Evolutionary conservation across 148 eudicot species (phyloP), one percentile per base, ranked within the genome.

Genomic region (Cornus kousa): DNA sequence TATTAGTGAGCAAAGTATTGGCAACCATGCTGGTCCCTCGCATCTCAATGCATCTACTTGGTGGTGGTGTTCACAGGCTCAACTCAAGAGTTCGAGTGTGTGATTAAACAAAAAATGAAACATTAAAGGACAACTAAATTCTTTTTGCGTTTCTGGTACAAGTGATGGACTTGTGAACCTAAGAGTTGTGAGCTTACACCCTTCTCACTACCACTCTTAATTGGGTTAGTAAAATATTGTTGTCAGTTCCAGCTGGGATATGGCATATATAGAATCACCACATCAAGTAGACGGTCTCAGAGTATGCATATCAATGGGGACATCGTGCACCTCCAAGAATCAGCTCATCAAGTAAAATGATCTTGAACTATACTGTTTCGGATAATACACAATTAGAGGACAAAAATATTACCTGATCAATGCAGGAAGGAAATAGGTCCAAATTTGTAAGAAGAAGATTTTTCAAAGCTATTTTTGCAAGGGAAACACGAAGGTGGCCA

Each of bases 381-480:
- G 17, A 68, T 22, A 65, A 22, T 37, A 64, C 14, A 80, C 20
- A 46, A 24, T 17, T 23, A 19, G 60, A 80, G 62, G 10, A 9
- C 57, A 50, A 74, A 68, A 9, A 80, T 24, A 46, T 66, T 77
- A 96, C 99, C 99, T 96, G 99, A 85, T 96, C 99, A 84, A 96
- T 96, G 92, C 98, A 96, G 80, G 98, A 91, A 80, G 99, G 99
- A 85, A 96, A 91, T 78, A 96, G 89, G 86, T 96, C 99, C 84
- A 96, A 86, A 87, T 96, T 96, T 46, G 99, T 96, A 46, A 92
- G 91, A 59, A 96, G 98, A 71, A 96, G 90, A 86, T 96, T 96
- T 86, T 94, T 96, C 81, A 96, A 87, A 59, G 97, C 99, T 87
- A 92, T 70, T 83, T 92, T 96, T 74, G 99, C 99, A 85, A 96